Percentiles rank a stretch among this genome's conserved stretches.
These are phyloP conservation scores for Colletotrichum liaoningense DNA, from an alignment of 2,329 filamentous ascomycete genomes.

Conservation along the genomic window DNA sequence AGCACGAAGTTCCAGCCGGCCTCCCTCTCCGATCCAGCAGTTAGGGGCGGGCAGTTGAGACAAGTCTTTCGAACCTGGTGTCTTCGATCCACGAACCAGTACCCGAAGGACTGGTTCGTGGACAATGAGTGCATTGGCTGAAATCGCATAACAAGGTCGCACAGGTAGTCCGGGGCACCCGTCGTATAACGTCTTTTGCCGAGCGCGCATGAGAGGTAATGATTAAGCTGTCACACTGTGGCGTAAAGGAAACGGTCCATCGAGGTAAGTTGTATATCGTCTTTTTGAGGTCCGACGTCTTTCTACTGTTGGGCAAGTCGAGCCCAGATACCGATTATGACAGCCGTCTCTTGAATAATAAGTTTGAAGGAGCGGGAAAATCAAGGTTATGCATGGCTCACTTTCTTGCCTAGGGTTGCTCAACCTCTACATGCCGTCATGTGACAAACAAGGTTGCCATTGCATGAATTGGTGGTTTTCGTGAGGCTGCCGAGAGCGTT, in stretches of 20 bases:
- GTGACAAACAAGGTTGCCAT: neutral
- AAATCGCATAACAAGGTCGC: neutral
- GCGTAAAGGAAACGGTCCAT: neutral
- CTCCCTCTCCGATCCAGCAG: conserved; percentile 8
- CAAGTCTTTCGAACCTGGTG: conserved; percentile 24
- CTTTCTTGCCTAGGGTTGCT: neutral
- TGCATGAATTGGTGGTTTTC: neutral
- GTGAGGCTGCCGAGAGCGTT: neutral
- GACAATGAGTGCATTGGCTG: conserved; percentile 8
- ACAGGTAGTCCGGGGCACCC: conserved; percentile 6
- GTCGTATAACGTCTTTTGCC: conserved; percentile 29
- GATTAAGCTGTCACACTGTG: neutral
- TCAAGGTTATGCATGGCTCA: neutral
- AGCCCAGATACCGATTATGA: neutral
- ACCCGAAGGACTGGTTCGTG: conserved; percentile 23
- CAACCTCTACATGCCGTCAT: neutral
- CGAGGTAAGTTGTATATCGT: neutral
- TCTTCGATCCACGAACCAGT: conserved; percentile 28
- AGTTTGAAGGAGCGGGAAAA: neutral
- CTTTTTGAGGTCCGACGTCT: neutral
- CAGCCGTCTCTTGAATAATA: neutral
- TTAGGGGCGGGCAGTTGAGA: conserved; percentile 13
- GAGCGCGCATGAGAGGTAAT: conserved; percentile 7
- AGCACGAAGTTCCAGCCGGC: neutral
- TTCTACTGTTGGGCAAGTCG: neutral